phyloP scores from a whole-genome alignment of 2,329 filamentous ascomycete genomes.

The Stylonectria norvegica region DNA sequence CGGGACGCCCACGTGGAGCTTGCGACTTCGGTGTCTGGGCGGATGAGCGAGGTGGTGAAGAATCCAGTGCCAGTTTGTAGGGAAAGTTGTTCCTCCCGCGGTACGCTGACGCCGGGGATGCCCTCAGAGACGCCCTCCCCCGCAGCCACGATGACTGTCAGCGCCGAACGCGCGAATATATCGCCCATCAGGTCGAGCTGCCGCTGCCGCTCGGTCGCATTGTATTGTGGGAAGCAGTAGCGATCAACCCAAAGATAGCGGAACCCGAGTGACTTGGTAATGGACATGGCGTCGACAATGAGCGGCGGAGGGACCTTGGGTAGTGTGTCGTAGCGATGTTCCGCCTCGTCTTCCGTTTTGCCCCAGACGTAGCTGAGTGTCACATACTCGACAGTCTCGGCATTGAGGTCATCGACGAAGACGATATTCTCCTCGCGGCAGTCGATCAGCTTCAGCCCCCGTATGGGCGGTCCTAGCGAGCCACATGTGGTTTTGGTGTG shows the following conservation, averaged over 20 bases:
- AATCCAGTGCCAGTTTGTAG: slow-evolving; percentile 31
- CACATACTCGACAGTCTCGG: slow-evolving; percentile 26
- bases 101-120: slow-evolving; percentile 34
- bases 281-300: slow-evolving; percentile 32
- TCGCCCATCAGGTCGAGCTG: slow-evolving; percentile 33
- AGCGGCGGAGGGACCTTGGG: slow-evolving; percentile 29
- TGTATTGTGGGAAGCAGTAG: slow-evolving; percentile 32
- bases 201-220: slow-evolving; percentile 21
- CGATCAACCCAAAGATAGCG: slow-evolving; percentile 39
- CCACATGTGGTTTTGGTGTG: slow-evolving; percentile 26
- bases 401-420: slow-evolving; percentile 26
- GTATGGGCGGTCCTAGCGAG: slow-evolving; percentile 15
- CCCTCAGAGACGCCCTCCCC: slow-evolving; percentile 29
- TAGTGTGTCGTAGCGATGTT: slow-evolving; percentile 12
- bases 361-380: slow-evolving; percentile 37
- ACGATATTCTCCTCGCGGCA: slow-evolving; percentile 29
- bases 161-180: slow-evolving; percentile 31
- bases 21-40: slow-evolving; percentile 35
- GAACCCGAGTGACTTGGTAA: slow-evolving; percentile 32
- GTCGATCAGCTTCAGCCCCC: slow-evolving; percentile 34
- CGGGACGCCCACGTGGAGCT: slow-evolving; percentile 34
- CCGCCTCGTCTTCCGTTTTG: slow-evolving; percentile 16
- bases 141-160: slow-evolving; percentile 37
- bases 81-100: slow-evolving; percentile 35
- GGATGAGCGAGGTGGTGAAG: slow-evolving; percentile 35